These are phyloP conservation scores for Penicillium pancosmium DNA, from an alignment of 495 filamentous ascomycete species.

Conservation along the genomic window DNA sequence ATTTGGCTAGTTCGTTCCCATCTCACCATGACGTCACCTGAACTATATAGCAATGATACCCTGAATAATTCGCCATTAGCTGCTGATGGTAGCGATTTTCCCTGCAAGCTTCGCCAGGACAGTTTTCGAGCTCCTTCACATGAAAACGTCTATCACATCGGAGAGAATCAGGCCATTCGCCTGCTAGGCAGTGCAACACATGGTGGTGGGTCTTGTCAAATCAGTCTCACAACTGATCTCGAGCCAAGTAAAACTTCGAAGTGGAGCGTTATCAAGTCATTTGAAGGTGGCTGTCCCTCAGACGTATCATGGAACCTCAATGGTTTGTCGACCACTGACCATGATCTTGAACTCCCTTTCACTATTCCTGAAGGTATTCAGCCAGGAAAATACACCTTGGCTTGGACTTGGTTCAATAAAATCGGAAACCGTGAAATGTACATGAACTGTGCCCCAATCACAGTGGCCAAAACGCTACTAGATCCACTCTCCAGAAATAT, in stretches of 20 bases:
- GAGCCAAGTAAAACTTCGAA: conserved; percentile 48
- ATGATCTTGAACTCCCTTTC: conserved; percentile 36
- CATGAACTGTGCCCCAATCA: conserved; percentile 82
- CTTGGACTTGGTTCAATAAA: conserved; percentile 88
- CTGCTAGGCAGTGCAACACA: conserved; percentile 61
- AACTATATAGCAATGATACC: conserved; percentile 56
- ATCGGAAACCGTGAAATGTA: conserved; percentile 86
- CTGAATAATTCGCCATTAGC: conserved; percentile 62
- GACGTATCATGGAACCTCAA: conserved; percentile 39
- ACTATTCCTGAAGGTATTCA: conserved; percentile 42
- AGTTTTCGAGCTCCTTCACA: conserved; percentile 17
- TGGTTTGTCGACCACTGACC: conserved; percentile 14
- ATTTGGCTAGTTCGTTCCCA: conserved; percentile 41
- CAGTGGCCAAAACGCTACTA: conserved; percentile 52
- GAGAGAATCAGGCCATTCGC: conserved; percentile 26
- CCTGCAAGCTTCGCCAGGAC: conserved; percentile 60
- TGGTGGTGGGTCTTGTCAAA: conserved; percentile 83
- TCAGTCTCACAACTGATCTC: conserved; percentile 73
- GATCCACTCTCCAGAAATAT: conserved; percentile 29
- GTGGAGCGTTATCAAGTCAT: conserved; percentile 77
- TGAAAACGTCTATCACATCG: conserved; percentile 32
- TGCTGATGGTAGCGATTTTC: conserved; percentile 64
- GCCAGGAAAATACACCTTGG: conserved; percentile 61
- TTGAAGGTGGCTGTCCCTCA: conserved; percentile 73
- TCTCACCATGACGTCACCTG: conserved; percentile 67